These are phyloP conservation scores for Sclerotinia minor DNA, from an alignment of 2,329 filamentous ascomycete species.

Conservation along the genomic window DNA sequence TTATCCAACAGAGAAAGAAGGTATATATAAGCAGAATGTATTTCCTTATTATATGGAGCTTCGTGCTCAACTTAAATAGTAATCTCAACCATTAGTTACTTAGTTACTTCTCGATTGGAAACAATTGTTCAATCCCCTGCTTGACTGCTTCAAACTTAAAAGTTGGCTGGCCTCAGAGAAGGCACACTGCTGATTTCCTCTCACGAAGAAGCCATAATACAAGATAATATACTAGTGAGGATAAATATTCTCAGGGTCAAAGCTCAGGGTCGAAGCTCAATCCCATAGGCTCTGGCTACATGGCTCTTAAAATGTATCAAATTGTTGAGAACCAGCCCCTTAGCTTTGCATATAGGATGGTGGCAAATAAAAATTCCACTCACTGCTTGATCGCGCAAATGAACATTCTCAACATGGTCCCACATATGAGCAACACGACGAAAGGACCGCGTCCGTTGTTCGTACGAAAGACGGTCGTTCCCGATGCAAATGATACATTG, in stretches of 20 bases:
- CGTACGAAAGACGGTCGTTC: constrained; percentile 15
- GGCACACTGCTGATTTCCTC: too few species aligned
- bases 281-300: constrained; percentile 25
- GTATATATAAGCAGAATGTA: too few species aligned
- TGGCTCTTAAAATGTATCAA: neutral
- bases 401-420: constrained; percentile 30
- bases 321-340: constrained; percentile 1
- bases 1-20: too few species aligned
- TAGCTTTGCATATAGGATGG: constrained; percentile 4
- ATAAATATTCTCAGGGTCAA: neutral
- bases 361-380: constrained; percentile 24
- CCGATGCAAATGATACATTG: constrained; percentile 26
- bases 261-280: constrained; percentile 1
- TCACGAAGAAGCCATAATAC: too few species aligned
- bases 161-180: too few species aligned
- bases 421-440: constrained; percentile 27
- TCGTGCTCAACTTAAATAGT: too few species aligned
- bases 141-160: too few species aligned
- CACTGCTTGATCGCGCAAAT: constrained; percentile 24
- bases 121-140: too few species aligned
- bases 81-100: too few species aligned
- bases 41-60: too few species aligned
- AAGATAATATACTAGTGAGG: neutral
- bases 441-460: constrained; percentile 28
- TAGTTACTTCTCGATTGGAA: too few species aligned